Base-by-base conservation (phyloP, 306 rosid species). In the Quercus rubra region DNA sequence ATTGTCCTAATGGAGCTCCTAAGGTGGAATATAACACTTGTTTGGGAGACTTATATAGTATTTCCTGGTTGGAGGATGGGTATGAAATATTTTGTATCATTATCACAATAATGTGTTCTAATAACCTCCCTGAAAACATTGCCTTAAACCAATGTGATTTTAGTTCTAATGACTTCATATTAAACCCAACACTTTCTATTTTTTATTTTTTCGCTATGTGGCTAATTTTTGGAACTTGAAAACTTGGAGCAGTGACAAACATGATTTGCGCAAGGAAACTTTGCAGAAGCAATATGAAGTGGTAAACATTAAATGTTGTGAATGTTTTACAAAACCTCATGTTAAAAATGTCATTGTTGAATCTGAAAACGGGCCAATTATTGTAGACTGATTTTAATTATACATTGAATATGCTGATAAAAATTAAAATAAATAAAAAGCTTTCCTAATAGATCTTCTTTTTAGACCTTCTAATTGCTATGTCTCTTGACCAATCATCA, bases 61-160 rank as follows among this genome's bases (percentile, higher is more conserved):
- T 90, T 82, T 67, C 97, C 51, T 93, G 98, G 97, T 25, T 93
- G 90, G 94, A 93, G 79, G 93, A 93, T 41, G 81, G 96, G 97
- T 91, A 81, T 58, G n/a, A 1, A 33, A 33, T 33, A 33, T 33
- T 33, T 33, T 33, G 38, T 33, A 33, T 33, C 38, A 33, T 33
- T 33, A 33, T 33, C 6, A 33, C 38, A 33, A 33, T 1, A 33
- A 33, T 33, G 38, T 33, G 5, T 33, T 33, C 38, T 5, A 33
- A 33, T 33, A 33, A 33, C 6, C 38, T 5, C 38, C 38, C 38
- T 33, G 6, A 33, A 33, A 33, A 5, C 38, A 33, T 5, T 33
- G 38, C 38, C 38, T 33, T 33, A 1, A 33, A 33, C 38, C 2
- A 43, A 43, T 43, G 12, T 43, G 12, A 6, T 9, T 1, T 43